A percentile compares a stretch with the other conserved stretches of the same genome.
Conservation (phyloP, 192 early-diverging fungal species). For the Ramicandelaber brevisporus region DNA sequence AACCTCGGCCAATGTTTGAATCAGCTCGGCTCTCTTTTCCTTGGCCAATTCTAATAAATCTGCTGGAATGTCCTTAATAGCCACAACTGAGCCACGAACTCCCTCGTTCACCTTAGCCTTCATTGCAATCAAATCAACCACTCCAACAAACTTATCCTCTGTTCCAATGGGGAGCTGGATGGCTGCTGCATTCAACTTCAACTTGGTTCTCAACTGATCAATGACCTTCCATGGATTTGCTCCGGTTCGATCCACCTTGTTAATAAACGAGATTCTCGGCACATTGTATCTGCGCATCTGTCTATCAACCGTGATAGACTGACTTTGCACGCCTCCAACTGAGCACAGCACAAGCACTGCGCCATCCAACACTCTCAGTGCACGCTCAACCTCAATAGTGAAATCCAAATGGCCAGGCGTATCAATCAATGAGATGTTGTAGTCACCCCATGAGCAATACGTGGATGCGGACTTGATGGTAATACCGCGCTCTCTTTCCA, state of each 20-base stretch:
- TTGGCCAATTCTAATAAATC: slow-evolving; percentile 30
- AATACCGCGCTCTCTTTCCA: slow-evolving; percentile 85
- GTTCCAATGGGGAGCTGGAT: slow-evolving; percentile 67
- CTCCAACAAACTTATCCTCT: slow-evolving; percentile 67
- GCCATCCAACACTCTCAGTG: slow-evolving; percentile 63
- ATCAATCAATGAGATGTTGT: slow-evolving; percentile 68
- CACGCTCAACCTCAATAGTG: slow-evolving; percentile 73
- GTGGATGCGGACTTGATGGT: slow-evolving; percentile 77
- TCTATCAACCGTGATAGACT: slow-evolving; percentile 73
- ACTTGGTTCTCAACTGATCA: slow-evolving; percentile 53
- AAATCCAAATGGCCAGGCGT: slow-evolving; percentile 80
- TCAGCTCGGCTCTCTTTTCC: slow-evolving; percentile 45
- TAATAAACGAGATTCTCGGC: slow-evolving; percentile 66
- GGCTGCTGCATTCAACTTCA: slow-evolving; percentile 49
- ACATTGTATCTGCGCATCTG: slow-evolving; percentile 78
- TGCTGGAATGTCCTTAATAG: slow-evolving; percentile 41
- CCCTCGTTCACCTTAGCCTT: slow-evolving; percentile 82
- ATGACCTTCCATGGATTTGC: slow-evolving; percentile 60
- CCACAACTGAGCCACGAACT: slow-evolving; percentile 46
- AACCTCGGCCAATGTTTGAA: slow-evolving; percentile 52
- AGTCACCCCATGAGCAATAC: slow-evolving; percentile 50
- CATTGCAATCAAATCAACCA: slow-evolving; percentile 72
- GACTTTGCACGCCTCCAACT: slow-evolving; percentile 64
- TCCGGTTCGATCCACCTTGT: slow-evolving; percentile 78
- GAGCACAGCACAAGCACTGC: slow-evolving; percentile 65